Conservation (phyloP, 108 stramenopile species). For the Cyclotella atomus region DNA sequence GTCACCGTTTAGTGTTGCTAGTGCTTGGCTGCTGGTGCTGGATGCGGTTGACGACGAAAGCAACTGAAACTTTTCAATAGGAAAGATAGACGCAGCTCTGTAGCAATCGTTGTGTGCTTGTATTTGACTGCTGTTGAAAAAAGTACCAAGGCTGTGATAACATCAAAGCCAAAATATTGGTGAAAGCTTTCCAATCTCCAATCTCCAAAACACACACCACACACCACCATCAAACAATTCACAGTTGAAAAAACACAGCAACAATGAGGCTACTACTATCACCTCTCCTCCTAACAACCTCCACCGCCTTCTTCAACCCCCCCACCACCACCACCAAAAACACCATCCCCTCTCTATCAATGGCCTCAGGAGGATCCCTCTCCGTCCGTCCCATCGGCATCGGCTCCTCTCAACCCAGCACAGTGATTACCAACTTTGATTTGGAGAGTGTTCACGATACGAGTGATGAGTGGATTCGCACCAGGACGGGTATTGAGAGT, state of each 20-base stretch:
- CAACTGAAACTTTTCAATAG: too few species aligned
- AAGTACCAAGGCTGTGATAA: too few species aligned
- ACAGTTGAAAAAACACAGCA: background rate
- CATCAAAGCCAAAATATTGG: too few species aligned
- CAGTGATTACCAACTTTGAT: slow-evolving; percentile 85
- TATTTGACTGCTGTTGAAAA: too few species aligned
- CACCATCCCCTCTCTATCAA: background rate
- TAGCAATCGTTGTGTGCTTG: too few species aligned
- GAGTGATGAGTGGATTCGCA: slow-evolving; percentile 94
- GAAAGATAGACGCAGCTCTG: too few species aligned
- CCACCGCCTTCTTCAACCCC: background rate
- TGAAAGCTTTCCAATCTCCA: too few species aligned
- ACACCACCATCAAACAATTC: too few species aligned
- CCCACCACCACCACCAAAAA: background rate
- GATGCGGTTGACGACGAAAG: too few species aligned
- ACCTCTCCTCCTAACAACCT: background rate
- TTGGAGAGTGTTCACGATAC: slow-evolving; percentile 93
- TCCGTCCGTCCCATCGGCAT: slow-evolving; percentile 84
- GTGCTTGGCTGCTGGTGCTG: too few species aligned
- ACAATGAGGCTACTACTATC: slow-evolving; percentile 4
- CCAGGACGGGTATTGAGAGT: slow-evolving; percentile 91
- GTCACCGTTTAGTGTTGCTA: too few species aligned
- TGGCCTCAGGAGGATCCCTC: slow-evolving; percentile 11
- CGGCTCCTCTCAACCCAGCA: slow-evolving; percentile 76
- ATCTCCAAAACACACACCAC: too few species aligned